Evolutionary conservation across 1,139 yeast species (phyloP), one percentile per base, ranked within the genome.

Genomic region (Barnettozyma hawaiiensis): DNA sequence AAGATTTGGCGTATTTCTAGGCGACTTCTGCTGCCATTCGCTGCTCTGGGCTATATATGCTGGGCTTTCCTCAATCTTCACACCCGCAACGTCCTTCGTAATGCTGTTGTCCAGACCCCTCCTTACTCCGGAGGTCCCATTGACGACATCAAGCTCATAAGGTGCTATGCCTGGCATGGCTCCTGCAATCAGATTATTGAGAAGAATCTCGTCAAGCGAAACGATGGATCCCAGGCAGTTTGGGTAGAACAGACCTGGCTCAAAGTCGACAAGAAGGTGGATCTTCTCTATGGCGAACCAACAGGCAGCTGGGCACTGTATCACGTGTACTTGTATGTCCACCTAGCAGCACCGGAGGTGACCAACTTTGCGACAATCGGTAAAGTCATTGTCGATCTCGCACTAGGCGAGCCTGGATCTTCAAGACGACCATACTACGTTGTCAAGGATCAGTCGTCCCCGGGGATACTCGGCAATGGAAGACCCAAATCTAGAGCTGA

Each of bases 141-240:
- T 15, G 54, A 49, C 31, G 57, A 53, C 31, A 41, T 55, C 40
- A 55, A 45, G 40, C 32, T 50, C 7, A 43, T 51, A 14, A 35
- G 46, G 16, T 55, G 59, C 41, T 49, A 48, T 39, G 32, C 42
- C 24, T 54, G 56, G 57, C 46, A 50, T 27, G 54, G 55, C 4
- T 29, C 39, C 7, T 55, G 59, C 31, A 49, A 54, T 34, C 57
- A 52, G 42, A 44, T 55, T 34, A 39, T 51, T 26, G 54, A 52
- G 37, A 29, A 43, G 14, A 24, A 19, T 9, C 20, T 27, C 10
- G 33, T 36, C 4, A 31, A 31, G 19, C 15, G 36, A 0, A 38
- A 29, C 1, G 37, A 40, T 6, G 45, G 44, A 1, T 37, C 41
- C 5, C 16, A 20, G 36, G 4, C 12, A n/a, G n/a, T n/a, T 16